These are phyloP conservation scores for Calvatia gigantea DNA, from an alignment of 768 basidiomycete species.

Conservation along the genomic window DNA sequence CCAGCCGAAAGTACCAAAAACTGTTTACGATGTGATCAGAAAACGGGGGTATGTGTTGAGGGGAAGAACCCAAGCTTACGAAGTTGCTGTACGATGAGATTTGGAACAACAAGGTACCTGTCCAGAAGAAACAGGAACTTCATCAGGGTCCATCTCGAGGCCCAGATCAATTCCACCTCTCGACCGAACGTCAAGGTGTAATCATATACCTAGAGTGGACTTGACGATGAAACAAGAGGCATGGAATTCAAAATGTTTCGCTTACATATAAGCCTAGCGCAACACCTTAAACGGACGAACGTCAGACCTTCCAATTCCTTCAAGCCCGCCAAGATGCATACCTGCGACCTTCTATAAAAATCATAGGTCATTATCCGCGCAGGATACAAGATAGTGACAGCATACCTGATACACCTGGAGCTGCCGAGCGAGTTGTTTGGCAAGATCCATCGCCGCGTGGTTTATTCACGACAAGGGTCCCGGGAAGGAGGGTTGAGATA, in stretches of 20 bases:
- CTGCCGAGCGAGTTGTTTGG: too few relatives aligned
- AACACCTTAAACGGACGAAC: too few relatives aligned
- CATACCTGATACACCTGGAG: too few relatives aligned
- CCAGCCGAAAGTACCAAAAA: background rate
- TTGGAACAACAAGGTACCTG: constrained; percentile 22
- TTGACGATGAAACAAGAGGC: background rate
- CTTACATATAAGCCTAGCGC: background rate
- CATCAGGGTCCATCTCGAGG: constrained; percentile 18
- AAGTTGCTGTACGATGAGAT: constrained; percentile 10
- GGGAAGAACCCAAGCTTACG: background rate
- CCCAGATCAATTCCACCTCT: constrained; percentile 22
- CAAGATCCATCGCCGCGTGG: too few relatives aligned
- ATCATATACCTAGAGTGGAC: constrained; percentile 13
- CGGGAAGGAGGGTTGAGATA: too few relatives aligned
- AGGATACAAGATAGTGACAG: too few relatives aligned
- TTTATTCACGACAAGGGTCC: too few relatives aligned
- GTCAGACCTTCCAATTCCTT: too few relatives aligned
- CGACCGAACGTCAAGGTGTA: constrained; percentile 18
- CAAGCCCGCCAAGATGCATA: too few relatives aligned
- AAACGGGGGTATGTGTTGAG: background rate
- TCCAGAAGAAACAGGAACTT: constrained; percentile 23
- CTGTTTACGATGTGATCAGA: background rate
- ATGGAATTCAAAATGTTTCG: background rate
- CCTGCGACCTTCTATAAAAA: too few relatives aligned
- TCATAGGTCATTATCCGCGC: too few relatives aligned